A percentile compares a stretch with the other conserved stretches of the same genome.
Conservation (phyloP, 371 early-diverging fungal species). For the Apophysomyces variabilis region DNA sequence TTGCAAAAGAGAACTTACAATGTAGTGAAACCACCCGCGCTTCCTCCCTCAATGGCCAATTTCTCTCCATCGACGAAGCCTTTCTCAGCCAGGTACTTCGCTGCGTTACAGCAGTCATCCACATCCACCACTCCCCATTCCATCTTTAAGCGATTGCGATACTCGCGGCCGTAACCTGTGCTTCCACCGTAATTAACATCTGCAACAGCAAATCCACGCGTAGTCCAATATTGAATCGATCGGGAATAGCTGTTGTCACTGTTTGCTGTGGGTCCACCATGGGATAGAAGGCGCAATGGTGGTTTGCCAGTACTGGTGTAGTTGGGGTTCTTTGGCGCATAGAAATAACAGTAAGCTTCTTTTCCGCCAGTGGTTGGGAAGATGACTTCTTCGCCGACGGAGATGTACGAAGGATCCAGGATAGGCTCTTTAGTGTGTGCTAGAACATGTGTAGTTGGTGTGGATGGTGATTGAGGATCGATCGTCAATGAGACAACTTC, state of each 20-base stretch:
- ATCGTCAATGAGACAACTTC: slow-evolving; percentile 30
- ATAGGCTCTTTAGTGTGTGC: slow-evolving; percentile 22
- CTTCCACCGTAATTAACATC: slow-evolving; percentile 85
- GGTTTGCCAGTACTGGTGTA: slow-evolving; percentile 62
- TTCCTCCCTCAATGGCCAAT: slow-evolving; percentile 71
- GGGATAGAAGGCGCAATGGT: slow-evolving; percentile 70
- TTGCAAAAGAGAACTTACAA: slow-evolving; percentile 26
- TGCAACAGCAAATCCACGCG: slow-evolving; percentile 74
- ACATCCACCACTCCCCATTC: slow-evolving; percentile 80
- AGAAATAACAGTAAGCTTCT: slow-evolving; percentile 65
- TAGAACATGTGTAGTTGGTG: slow-evolving; percentile 19
- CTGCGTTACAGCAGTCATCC: slow-evolving; percentile 76
- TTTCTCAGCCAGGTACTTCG: slow-evolving; percentile 59
- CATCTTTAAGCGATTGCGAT: slow-evolving; percentile 69
- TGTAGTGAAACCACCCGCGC: slow-evolving; percentile 75
- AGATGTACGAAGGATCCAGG: slow-evolving; percentile 54
- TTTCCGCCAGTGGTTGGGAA: slow-evolving; percentile 61
- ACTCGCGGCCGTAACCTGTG: slow-evolving; percentile 74
- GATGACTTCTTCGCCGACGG: slow-evolving; percentile 63
- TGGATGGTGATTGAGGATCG: not conserved
- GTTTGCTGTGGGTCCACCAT: slow-evolving; percentile 73
- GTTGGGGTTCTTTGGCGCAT: slow-evolving; percentile 68
- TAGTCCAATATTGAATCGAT: slow-evolving; percentile 74
- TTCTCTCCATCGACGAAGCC: slow-evolving; percentile 66
- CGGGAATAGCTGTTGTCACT: slow-evolving; percentile 44